These are phyloP conservation scores for Aspergillus sp. DNA, from an alignment of 2,329 filamentous ascomycete species.

Conservation along the genomic window DNA sequence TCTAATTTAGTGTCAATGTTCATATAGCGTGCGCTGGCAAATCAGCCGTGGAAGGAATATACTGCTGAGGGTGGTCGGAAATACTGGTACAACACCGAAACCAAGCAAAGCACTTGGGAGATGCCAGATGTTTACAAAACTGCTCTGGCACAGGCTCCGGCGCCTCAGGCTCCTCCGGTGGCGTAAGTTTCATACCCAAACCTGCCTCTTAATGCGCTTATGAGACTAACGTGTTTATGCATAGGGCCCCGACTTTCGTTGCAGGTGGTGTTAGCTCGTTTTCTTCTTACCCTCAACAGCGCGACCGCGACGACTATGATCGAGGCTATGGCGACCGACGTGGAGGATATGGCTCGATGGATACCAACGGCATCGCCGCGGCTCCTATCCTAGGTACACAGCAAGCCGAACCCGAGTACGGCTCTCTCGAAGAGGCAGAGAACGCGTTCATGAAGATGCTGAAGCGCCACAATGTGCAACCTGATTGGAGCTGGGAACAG, in stretches of 20 bases:
- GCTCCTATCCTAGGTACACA: conserved; percentile 40
- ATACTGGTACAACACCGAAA: conserved; percentile 95
- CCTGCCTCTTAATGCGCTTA: no score
- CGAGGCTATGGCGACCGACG: conserved; percentile 51
- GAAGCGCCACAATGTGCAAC: conserved; percentile 78
- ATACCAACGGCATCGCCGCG: conserved; percentile 44
- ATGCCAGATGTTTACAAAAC: conserved; percentile 82
- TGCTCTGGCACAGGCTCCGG: conserved; percentile 63
- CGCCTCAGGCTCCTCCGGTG: conserved; percentile 46
- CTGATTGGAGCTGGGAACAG: conserved; percentile 92
- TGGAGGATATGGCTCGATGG: conserved; percentile 45
- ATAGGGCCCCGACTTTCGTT: conserved; percentile 57
- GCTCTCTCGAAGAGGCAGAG: conserved; percentile 82
- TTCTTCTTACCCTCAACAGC: conserved; percentile 41
- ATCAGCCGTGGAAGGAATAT: conserved; percentile 91
- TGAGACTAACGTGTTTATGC: conserved; percentile 42
- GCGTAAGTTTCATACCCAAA: conserved; percentile 42
- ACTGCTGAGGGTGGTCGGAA: conserved; percentile 81
- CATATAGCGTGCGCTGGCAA: conserved; percentile 71
- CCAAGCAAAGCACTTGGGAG: conserved; percentile 90
- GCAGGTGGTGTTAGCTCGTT: conserved; percentile 56
- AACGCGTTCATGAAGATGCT: conserved; percentile 90
- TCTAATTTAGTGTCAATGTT: neutral
- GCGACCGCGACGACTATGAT: conserved; percentile 53
- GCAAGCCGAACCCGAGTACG: conserved; percentile 72